Percentiles rank a stretch among this genome's conserved stretches.
Conservation (phyloP, 768 basidiomycete species). For the Rhodosporidiobolus odoratus region DNA sequence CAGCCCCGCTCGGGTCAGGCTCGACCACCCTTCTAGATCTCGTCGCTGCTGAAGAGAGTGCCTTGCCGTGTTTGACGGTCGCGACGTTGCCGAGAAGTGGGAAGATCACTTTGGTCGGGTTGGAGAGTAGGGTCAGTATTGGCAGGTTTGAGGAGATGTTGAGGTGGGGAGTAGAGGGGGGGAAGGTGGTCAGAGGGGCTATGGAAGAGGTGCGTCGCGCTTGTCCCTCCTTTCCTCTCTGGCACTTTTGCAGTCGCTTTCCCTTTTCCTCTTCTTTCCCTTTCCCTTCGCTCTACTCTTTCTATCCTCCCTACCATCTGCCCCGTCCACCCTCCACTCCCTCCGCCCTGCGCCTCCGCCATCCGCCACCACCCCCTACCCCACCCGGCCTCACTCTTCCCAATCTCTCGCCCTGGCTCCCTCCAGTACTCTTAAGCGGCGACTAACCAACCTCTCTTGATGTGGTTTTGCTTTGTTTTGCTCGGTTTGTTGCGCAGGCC, state of each 20-base stretch:
- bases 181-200: conserved; percentile 70
- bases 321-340: not conserved
- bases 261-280: not conserved
- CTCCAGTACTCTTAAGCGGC: no score
- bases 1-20: conserved; percentile 6
- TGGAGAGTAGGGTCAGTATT: conserved; percentile 90
- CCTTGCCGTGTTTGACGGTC: conserved; percentile 79
- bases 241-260: not conserved
- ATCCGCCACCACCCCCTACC: no score
- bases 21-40: conserved; percentile 76
- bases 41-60: conserved; percentile 80
- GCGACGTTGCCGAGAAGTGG: conserved; percentile 66
- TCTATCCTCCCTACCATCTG: not conserved
- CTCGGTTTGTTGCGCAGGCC: not conserved
- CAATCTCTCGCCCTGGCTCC: no score
- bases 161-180: conserved; percentile 67
- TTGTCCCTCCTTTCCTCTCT: not conserved
- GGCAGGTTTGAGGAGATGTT: conserved; percentile 89
- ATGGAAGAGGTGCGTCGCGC: conserved; percentile 52
- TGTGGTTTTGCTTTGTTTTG: no score
- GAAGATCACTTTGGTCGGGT: conserved; percentile 80
- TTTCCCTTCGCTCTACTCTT: not conserved
- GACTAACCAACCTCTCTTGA: no score
- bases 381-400: no score
- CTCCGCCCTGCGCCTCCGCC: not conserved